Base-by-base conservation (phyloP, 495 filamentous ascomycete genomes). In the Apiosordaria backusii region DNA sequence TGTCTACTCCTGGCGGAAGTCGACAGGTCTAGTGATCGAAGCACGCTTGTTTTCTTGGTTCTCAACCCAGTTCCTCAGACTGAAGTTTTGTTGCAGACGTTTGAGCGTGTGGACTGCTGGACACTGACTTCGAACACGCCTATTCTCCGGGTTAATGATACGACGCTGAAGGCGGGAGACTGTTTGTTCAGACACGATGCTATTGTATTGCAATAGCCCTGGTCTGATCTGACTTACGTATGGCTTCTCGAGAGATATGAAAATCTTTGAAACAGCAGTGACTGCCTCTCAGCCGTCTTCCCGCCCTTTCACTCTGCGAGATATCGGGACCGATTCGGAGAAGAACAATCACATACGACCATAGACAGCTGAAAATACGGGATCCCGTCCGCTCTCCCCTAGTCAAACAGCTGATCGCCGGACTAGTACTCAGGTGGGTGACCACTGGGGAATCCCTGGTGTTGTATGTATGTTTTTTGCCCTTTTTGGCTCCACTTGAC, bases 321-420 rank as follows among this genome's bases (percentile, higher is more conserved):
- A 45, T 45, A 45, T 45, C 7, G 10, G 16, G 9, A 1, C 35
- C 16, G 9, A 45, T 1, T 45, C 35, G 3, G 35, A 45, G 6
- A 0, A 2, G 3, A 16, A 45, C 9, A 45, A 59, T 7, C 57
- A 59, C 57, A 59, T 59, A 59, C 57, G 57, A 59, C 57, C 57
- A 59, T 59, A 59, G 57, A 59, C n/a, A 26, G 22, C 26, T 25
- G 57, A 59, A 59, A 75, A 76, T 68, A 76, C 77, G 81, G 79
- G 76, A 79, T 79, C 80, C 81, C 80, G 79, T 83, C 78, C 79
- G 81, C 78, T 82, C 80, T 79, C 77, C 79, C 80, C 75, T 80
- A 76, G 78, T 76, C 71, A 79, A 79, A 67, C 68, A 60, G 68
- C 59, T 67, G 63, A 74, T 68, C 58, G 74, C 72, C 66, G 61